phyloP scores from a whole-genome alignment of 1,139 yeast genomes.

The Scheffersomyces lignicola region DNA sequence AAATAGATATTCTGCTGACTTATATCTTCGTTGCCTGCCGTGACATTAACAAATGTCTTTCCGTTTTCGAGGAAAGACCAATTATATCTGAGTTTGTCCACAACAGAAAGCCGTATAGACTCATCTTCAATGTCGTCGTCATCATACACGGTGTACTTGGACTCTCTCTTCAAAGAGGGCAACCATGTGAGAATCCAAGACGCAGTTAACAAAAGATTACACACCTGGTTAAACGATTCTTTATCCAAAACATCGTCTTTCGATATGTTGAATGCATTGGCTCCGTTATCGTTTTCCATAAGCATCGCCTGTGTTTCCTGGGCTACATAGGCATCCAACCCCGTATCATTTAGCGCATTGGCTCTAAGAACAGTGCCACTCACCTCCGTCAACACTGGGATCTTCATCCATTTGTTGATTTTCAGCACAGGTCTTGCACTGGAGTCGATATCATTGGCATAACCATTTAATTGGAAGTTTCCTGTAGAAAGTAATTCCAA shows the following conservation, averaged over 20 bases:
- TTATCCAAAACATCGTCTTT: constrained; percentile 45
- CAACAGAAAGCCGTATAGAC: constrained; percentile 23
- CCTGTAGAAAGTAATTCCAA: constrained; percentile 26
- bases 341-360: constrained; percentile 5
- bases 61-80: constrained; percentile 61
- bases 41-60: constrained; percentile 24
- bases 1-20: constrained; percentile 29
- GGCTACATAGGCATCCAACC: constrained; percentile 15
- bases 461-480: constrained; percentile 16
- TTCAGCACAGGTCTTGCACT: constrained; percentile 26
- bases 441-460: background rate
- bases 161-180: constrained; percentile 49
- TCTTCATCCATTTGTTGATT: constrained; percentile 46
- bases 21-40: constrained; percentile 20
- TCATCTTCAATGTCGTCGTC: constrained; percentile 21
- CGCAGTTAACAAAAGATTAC: constrained; percentile 48
- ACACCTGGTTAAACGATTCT: constrained; percentile 48
- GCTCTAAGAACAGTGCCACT: constrained; percentile 28
- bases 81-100: constrained; percentile 50
- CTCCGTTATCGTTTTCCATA: constrained; percentile 18
- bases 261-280: constrained; percentile 25
- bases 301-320: constrained; percentile 42
- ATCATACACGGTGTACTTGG: constrained; percentile 27
- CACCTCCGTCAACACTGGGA: constrained; percentile 33
- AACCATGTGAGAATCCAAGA: constrained; percentile 57